These are phyloP conservation scores for Daldinia sp. DNA, from an alignment of 2,329 filamentous ascomycete genomes.

Conservation along the genomic window DNA sequence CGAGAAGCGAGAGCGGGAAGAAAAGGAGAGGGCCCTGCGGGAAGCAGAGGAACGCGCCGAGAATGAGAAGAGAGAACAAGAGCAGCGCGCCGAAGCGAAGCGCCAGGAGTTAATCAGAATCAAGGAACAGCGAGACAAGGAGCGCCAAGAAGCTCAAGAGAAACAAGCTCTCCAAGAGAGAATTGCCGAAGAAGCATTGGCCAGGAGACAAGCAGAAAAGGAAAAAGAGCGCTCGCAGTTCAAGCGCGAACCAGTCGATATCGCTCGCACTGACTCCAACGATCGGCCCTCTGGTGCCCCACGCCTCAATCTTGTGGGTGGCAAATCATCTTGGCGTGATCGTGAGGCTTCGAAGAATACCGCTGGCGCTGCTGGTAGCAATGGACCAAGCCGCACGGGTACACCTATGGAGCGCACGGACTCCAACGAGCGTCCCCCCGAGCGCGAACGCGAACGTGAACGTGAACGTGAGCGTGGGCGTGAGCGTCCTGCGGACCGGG, in stretches of 20 bases:
- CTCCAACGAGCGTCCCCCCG: conserved; percentile 38
- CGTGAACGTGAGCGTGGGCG: not conserved
- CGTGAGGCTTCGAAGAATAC: conserved; percentile 60
- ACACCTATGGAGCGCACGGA: conserved; percentile 43
- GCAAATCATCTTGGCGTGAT: conserved; percentile 67
- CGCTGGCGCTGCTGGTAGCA: conserved; percentile 41
- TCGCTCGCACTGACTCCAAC: conserved; percentile 56
- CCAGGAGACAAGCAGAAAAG: conserved; percentile 73
- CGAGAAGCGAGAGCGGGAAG: conserved; percentile 85
- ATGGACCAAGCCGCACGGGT: conserved; percentile 42
- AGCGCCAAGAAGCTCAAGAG: conserved; percentile 73
- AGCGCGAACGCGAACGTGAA: not conserved
- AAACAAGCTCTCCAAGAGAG: conserved; percentile 75
- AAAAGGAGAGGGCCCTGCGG: conserved; percentile 76
- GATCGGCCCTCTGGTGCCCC: conserved; percentile 60
- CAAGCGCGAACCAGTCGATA: conserved; percentile 51
- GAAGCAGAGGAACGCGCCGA: conserved; percentile 87
- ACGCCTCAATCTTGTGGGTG: conserved; percentile 61
- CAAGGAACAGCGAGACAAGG: conserved; percentile 71
- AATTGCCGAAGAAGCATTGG: conserved; percentile 88
- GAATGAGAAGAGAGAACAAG: conserved; percentile 86
- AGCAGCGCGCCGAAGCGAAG: conserved; percentile 80
- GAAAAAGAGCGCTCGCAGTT: conserved; percentile 53
- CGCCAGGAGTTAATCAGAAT: conserved; percentile 72
- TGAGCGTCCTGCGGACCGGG: not conserved